A percentile compares a stretch with the other conserved stretches of the same genome.
These are phyloP conservation scores for Debaryomyces sp. DNA, from an alignment of 1,139 yeast species.

Conservation along the genomic window DNA sequence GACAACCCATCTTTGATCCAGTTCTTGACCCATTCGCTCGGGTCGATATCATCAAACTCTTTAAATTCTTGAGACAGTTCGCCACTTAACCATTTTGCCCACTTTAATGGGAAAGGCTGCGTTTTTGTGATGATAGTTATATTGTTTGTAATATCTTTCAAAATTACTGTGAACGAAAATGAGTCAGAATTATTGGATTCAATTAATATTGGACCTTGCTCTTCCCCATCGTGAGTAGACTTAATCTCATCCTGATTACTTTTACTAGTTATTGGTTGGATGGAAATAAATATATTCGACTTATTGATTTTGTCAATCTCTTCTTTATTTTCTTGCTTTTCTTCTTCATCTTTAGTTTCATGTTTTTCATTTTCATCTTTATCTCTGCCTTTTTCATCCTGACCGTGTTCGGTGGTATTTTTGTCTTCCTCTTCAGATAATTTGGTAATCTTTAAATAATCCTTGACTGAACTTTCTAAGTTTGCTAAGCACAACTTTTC, in stretches of 20 bases:
- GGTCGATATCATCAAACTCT: slow-evolving; percentile 57
- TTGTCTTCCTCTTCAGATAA: slow-evolving; percentile 19
- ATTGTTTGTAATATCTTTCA: slow-evolving; percentile 78
- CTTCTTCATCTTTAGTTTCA: not conserved
- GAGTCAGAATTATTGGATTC: slow-evolving; percentile 41
- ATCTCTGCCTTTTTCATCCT: slow-evolving; percentile 20
- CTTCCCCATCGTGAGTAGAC: slow-evolving; percentile 16
- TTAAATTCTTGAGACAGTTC: slow-evolving; percentile 34
- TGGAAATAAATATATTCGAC: slow-evolving; percentile 76
- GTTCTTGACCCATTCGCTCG: slow-evolving; percentile 92
- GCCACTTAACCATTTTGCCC: slow-evolving; percentile 86
- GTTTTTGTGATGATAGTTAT: slow-evolving; percentile 76
- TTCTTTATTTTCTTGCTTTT: slow-evolving; percentile 17
- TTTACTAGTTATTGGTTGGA: slow-evolving; percentile 62
- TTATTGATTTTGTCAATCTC: slow-evolving; percentile 35
- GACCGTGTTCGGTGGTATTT: slow-evolving; percentile 16
- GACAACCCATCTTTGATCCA: slow-evolving; percentile 88
- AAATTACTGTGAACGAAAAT: slow-evolving; percentile 66
- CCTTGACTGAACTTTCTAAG: slow-evolving; percentile 69
- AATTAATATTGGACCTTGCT: slow-evolving; percentile 39
- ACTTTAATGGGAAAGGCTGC: slow-evolving; percentile 85
- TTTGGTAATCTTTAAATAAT: slow-evolving; percentile 32
- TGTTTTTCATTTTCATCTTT: slow-evolving; percentile 19
- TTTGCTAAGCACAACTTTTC: slow-evolving; percentile 87
- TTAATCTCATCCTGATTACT: slow-evolving; percentile 16